These are phyloP conservation scores for Fomitopsis betulina DNA, from an alignment of 1,284 basidiomycete genomes.

Conservation along the genomic window DNA sequence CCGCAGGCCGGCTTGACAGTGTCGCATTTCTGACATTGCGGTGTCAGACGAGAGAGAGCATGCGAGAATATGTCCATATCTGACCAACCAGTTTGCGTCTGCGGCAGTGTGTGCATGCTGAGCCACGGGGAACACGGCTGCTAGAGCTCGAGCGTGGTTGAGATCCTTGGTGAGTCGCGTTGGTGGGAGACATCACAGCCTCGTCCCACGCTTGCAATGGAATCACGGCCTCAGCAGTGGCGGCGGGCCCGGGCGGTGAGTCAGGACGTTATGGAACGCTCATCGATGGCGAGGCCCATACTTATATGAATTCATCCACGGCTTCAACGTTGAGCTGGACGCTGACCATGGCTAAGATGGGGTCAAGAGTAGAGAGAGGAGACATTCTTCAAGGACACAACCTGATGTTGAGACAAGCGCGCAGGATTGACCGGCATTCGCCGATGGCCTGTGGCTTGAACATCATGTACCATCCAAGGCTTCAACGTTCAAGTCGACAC, in stretches of 20 bases:
- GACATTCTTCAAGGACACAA: too few species aligned
- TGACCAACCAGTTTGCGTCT: not conserved
- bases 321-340: too few species aligned
- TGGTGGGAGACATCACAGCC: not conserved
- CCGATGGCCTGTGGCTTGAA: too few species aligned
- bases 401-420: too few species aligned
- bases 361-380: too few species aligned
- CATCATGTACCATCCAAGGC: too few species aligned
- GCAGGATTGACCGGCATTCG: too few species aligned
- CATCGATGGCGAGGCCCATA: not conserved
- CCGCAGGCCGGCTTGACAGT: conserved; percentile 18
- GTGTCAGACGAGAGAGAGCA: not conserved
- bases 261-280: not conserved
- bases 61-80: too few species aligned
- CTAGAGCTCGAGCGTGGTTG: not conserved
- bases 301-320: not conserved
- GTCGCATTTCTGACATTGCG: not conserved
- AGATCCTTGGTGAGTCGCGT: not conserved
- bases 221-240: not conserved
- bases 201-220: not conserved
- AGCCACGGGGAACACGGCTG: not conserved
- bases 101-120: not conserved
- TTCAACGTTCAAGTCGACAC: too few species aligned
- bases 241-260: not conserved
- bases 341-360: too few species aligned